Evolutionary conservation across 108 stramenopile genomes (phyloP), one percentile per base, ranked within the genome.

Genomic region (Discostella pseudostelligera): DNA sequence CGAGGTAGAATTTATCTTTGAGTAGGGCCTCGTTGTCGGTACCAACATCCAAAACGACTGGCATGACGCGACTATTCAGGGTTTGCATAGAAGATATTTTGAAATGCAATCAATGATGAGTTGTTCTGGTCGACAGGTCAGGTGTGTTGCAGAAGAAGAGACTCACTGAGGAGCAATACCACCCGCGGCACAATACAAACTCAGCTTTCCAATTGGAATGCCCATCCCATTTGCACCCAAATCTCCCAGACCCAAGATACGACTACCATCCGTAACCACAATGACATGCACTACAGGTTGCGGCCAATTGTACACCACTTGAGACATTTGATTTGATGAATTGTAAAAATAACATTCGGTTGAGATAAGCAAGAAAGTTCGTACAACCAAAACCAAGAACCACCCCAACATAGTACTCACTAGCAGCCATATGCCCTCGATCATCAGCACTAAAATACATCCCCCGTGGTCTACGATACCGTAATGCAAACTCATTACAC

Each of bases 231-330:
- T 96, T 37, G 91, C 89, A 57, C 98, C 98, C 9, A 99, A 67
- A 79, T 97, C 98, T 11, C 98, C 97, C 8, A 99, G 87, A 13
- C 99, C 99, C 4, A 99, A 76, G 61, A 99, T 98, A 1, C 97
- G 72, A 47, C 78, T 82, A 8, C 99, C 99, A 65, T 98, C 99
- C 10, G 97, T 98, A n/a, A 99, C 92, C 4, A 97, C 97, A 62
- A 99, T 96, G 43, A 95, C 94, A 47, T 90, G 84, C 3, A 98
- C 95, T 69, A 96, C 92, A 7, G 89, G 86, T 26, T 95, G 85
- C 2, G 99, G 99, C 96, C 97, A 98, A 69, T 98, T 97, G 72
- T 96, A 84, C 3, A 98, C 88, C 87, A 97, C 32, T 32, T n/a
- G n/a, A n/a, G 32, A 32, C 4, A 32, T 4, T 4, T 32, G 5